Evolutionary conservation across 1,284 basidiomycete species (phyloP).

Genomic region (Butyriboletus appendiculatus): DNA sequence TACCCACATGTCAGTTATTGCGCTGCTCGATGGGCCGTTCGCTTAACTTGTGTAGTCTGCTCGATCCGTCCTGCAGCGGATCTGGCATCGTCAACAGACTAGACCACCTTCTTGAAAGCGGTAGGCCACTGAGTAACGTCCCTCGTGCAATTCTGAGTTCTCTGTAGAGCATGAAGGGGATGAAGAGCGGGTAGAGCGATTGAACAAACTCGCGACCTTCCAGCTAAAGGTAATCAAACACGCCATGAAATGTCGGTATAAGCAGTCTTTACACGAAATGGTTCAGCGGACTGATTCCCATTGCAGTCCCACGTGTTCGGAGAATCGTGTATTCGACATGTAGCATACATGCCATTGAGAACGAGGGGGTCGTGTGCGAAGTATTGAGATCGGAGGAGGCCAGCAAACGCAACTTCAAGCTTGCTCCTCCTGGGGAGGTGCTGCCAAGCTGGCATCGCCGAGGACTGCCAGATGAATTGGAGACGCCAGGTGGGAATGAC

Average conservation of each 20-base stretch:
- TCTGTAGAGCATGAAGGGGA: constrained; percentile 51
- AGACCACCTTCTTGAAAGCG: constrained; percentile 78
- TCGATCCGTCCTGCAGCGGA: constrained; percentile 94
- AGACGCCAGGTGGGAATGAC: constrained; percentile 41
- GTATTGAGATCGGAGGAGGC: constrained; percentile 76
- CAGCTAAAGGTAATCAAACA: constrained; percentile 94
- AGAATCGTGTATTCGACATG: constrained; percentile 97
- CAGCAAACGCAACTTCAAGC: constrained; percentile 53
- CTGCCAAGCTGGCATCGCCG: constrained; percentile 81
- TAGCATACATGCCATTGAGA: constrained; percentile 88
- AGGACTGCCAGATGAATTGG: constrained; percentile 68
- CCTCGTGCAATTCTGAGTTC: not conserved
- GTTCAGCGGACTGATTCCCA: constrained; percentile 13
- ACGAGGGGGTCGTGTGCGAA: constrained; percentile 81
- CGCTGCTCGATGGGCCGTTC: not conserved
- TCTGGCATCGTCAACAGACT: constrained; percentile 91
- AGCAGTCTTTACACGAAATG: constrained; percentile 27
- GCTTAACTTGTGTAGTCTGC: constrained; percentile 51
- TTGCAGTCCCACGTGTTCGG: constrained; percentile 59
- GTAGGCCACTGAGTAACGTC: constrained; percentile 36
- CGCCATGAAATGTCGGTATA: constrained; percentile 83
- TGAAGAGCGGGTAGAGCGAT: constrained; percentile 57
- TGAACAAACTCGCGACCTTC: constrained; percentile 83
- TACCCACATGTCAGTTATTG: constrained; percentile 79
- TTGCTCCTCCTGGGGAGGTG: constrained; percentile 67